Evolutionary conservation across 148 eudicot species (phyloP), one percentile per base, ranked within the genome.

Genomic region (Euryodendron excelsum): DNA sequence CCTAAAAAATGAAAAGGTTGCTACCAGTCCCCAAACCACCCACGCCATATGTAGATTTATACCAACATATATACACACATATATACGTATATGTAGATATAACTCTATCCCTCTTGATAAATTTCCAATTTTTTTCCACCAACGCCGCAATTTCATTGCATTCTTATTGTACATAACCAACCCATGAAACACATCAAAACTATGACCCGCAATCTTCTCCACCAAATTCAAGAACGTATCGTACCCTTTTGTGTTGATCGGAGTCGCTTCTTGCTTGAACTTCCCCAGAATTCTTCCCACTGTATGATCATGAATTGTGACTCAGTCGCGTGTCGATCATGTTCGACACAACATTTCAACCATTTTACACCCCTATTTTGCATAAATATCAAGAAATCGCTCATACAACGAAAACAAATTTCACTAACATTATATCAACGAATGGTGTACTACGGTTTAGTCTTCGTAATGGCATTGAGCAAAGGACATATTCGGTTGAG

Each of bases 311-410:
- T 88, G 77, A 93, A 93, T 77, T 93, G 94, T 1, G 94, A 85
- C 21, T 87, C 91, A 0, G 94, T 94, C 0, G 97, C 94, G 30
- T 86, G 78, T 33, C 41, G 80, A 74, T 93, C 97, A 50, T 93
- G 97, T 79, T 91, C 91, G 0, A 88, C 90, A 79, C 97, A 93
- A 85, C 94, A 93, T 93, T 71, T 91, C 94, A 77, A 85, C 91
- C 90, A 91, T 88, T 56, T 86, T 84, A 81, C 97, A 93, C 25
- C 94, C 97, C 76, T 91, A 93, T 47, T 88, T 89, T 73, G 82
- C 73, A 65, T 91, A 91, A 67, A 88, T 74, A 68, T 89, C 86
- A 27, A 93, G 65, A 69, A 93, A 93, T 39, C 30, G 78, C 75
- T 93, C 91, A 60, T 87, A 90, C 73, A 94, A 70, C 18, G 67